Conservation (phyloP, 2,329 filamentous ascomycete species). For the Beauveria scarabaeidicola region DNA sequence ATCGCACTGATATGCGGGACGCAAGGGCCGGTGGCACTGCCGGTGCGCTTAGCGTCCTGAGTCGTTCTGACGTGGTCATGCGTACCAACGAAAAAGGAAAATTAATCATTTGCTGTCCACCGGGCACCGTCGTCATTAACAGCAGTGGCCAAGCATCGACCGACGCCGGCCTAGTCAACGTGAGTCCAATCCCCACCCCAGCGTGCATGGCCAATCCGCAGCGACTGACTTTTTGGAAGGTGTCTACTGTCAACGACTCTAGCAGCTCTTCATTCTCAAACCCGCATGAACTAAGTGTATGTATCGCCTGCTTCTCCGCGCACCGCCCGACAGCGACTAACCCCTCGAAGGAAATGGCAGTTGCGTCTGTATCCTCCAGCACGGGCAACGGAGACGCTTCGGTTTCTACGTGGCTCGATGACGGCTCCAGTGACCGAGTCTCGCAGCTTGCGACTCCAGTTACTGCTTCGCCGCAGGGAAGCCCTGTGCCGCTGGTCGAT, state of each 20-base stretch:
- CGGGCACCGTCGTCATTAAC: constrained; percentile 8
- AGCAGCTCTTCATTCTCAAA: constrained; percentile 11
- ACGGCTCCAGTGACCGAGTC: not conserved
- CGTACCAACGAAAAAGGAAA: constrained; percentile 7
- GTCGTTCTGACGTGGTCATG: constrained; percentile 6
- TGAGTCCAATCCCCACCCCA: constrained; percentile 7
- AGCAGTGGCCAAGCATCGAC: not conserved
- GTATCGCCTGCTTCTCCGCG: not conserved
- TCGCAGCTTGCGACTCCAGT: not conserved
- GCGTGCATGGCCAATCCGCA: not conserved
- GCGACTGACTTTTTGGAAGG: constrained; percentile 17
- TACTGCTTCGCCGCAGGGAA: not conserved
- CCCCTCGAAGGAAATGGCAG: constrained; percentile 16
- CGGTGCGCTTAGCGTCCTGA: not conserved
- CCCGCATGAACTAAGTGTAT: constrained; percentile 15
- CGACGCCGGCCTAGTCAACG: constrained; percentile 6
- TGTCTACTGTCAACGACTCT: constrained; percentile 10
- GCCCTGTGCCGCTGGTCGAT: not conserved
- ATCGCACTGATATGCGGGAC: not conserved
- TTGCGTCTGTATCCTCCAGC: constrained; percentile 6
- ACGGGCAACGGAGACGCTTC: not conserved
- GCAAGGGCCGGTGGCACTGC: not conserved
- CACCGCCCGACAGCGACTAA: constrained; percentile 14
- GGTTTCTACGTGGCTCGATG: constrained; percentile 7
- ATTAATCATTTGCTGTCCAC: constrained; percentile 12